Evolutionary conservation across 1,284 basidiomycete species (phyloP).

Genomic region (Mycocalia duriaeana): DNA sequence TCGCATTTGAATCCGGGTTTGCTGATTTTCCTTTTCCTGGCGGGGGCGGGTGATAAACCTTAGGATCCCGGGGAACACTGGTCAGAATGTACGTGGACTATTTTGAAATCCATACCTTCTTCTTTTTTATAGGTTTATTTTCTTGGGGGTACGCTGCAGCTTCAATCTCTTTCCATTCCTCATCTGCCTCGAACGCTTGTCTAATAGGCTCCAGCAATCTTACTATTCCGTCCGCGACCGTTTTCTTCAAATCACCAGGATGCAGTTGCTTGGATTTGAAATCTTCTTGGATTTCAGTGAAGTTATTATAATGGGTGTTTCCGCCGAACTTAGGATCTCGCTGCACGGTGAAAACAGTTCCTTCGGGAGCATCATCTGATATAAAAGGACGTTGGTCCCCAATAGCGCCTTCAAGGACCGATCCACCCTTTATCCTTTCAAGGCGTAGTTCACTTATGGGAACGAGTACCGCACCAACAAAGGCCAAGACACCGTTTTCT

Average conservation of each 20-base stretch:
- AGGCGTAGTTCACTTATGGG: constrained; percentile 79
- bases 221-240: constrained; percentile 76
- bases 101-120: constrained; percentile 37
- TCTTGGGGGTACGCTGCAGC: constrained; percentile 82
- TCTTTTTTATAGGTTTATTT: constrained; percentile 61
- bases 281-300: constrained; percentile 67
- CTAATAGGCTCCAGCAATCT: constrained; percentile 82
- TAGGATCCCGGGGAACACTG: constrained; percentile 40
- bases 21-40: constrained; percentile 68
- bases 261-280: constrained; percentile 79
- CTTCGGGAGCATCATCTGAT: constrained; percentile 67
- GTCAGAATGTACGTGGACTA: background rate
- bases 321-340: constrained; percentile 85
- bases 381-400: constrained; percentile 60
- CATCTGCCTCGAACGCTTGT: constrained; percentile 67
- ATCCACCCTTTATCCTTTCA: constrained; percentile 44
- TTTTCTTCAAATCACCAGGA: constrained; percentile 86
- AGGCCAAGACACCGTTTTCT: constrained; percentile 90
- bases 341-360: constrained; percentile 78
- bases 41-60: constrained; percentile 75
- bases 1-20: too few relatives aligned
- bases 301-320: constrained; percentile 69
- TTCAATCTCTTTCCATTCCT: constrained; percentile 81
- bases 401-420: constrained; percentile 36
- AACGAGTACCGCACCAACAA: constrained; percentile 85